phyloP scores from a whole-genome alignment of 805 yeast genomes.

The Saccharomyces eubayanus region DNA sequence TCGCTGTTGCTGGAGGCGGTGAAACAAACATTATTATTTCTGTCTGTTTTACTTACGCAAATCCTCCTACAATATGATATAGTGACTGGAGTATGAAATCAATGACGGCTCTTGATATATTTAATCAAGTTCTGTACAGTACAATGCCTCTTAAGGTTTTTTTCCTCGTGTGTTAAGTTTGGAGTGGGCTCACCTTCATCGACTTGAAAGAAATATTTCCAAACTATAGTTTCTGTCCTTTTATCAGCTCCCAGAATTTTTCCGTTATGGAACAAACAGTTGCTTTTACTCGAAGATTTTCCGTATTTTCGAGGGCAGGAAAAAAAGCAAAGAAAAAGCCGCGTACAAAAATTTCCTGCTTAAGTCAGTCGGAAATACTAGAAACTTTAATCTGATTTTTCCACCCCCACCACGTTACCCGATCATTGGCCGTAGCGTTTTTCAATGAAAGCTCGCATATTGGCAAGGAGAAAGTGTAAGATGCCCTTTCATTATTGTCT shows the following conservation, averaged over 20 bases:
- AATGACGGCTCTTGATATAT: neutral
- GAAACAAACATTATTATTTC: conserved; percentile 24
- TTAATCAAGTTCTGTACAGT: neutral
- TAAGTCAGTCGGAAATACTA: neutral
- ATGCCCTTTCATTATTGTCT: neutral
- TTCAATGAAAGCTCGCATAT: neutral
- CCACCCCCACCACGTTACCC: neutral
- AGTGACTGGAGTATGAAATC: neutral
- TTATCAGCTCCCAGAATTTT: neutral
- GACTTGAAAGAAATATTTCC: neutral
- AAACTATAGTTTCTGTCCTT: neutral
- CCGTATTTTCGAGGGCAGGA: neutral
- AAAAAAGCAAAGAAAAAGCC: neutral
- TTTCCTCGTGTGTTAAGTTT: neutral
- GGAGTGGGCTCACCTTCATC: neutral
- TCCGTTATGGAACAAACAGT: neutral
- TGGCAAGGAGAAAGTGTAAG: neutral
- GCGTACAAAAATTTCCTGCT: neutral
- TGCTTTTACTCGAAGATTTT: neutral
- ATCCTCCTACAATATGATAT: neutral
- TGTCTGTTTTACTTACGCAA: neutral
- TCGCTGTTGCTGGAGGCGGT: conserved; percentile 28
- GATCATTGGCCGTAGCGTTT: neutral
- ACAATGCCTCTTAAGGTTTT: neutral
- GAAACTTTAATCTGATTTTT: neutral